Percentiles rank a stretch among this genome's conserved stretches.
Evolutionary conservation across 768 basidiomycete species (phyloP).

Genomic region (Solioccasus polychromus): DNA sequence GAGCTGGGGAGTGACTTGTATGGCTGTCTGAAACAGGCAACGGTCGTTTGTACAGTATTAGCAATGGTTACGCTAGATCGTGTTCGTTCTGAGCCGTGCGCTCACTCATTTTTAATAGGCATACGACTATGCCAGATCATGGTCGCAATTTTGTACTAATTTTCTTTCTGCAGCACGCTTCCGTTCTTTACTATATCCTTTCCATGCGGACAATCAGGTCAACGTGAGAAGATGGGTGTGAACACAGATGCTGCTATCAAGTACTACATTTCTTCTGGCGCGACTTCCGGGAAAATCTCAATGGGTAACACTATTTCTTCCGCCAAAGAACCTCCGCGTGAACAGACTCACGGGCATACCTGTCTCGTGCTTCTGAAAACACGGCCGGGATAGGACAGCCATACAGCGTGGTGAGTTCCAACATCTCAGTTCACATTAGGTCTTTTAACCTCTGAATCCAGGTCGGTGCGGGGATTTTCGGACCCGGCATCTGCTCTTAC

Average conservation of each 20-base stretch:
- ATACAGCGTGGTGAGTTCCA: constrained; percentile 60
- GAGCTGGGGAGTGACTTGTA: constrained; percentile 78
- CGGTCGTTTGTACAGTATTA: not conserved
- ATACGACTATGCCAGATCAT: constrained; percentile 77
- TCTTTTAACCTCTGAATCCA: constrained; percentile 23
- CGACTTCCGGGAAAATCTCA: constrained; percentile 61
- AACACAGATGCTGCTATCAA: constrained; percentile 67
- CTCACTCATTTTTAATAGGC: constrained; percentile 38
- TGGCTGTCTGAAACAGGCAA: constrained; percentile 75
- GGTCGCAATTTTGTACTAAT: constrained; percentile 56
- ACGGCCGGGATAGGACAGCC: constrained; percentile 65
- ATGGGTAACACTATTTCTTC: constrained; percentile 43
- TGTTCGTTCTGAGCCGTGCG: not conserved
- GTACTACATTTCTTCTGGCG: constrained; percentile 58
- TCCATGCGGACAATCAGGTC: constrained; percentile 52
- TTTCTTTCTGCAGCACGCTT: constrained; percentile 20
- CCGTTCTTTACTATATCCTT: not conserved
- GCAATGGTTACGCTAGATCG: constrained; percentile 17
- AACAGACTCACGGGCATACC: constrained; percentile 55
- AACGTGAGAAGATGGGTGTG: constrained; percentile 59
- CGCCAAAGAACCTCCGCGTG: not conserved
- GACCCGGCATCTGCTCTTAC: constrained; percentile 57
- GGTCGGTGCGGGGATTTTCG: constrained; percentile 63
- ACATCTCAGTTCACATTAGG: not conserved
- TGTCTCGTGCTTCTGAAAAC: constrained; percentile 71